Evolutionary conservation across 2,329 filamentous ascomycete genomes (phyloP).

Genomic region (Fusarium stilboides): DNA sequence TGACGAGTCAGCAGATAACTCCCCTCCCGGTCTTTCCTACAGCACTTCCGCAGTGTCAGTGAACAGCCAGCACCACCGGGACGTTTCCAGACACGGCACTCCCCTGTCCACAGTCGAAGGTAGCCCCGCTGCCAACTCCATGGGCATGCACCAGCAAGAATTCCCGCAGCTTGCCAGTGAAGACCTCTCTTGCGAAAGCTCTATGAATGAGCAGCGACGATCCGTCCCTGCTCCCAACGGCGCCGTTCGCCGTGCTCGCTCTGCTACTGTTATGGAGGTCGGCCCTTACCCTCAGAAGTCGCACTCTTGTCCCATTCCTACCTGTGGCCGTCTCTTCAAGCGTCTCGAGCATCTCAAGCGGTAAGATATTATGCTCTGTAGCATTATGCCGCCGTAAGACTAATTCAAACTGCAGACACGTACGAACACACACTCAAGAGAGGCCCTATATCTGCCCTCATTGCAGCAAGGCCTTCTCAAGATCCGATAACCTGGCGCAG

Average conservation of each 20-base stretch:
- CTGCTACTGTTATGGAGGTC: conserved; percentile 96
- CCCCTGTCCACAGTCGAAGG: conserved; percentile 88
- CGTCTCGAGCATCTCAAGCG: conserved; percentile 98
- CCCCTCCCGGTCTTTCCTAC: conserved; percentile 82
- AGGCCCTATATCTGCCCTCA: conserved; percentile 97
- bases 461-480: conserved; percentile 98
- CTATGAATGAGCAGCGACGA: conserved; percentile 68
- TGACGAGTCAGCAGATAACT: conserved; percentile 84
- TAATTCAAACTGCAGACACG: conserved; percentile 77
- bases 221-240: conserved; percentile 80
- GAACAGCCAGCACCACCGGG: conserved; percentile 78
- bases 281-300: conserved; percentile 98
- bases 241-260: conserved; percentile 89
- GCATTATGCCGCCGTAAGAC: conserved; percentile 22
- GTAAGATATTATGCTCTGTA: conserved; percentile 71
- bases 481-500: conserved; percentile 99
- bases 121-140: conserved; percentile 80
- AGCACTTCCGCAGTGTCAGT: conserved; percentile 78
- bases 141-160: conserved; percentile 81
- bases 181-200: conserved; percentile 70
- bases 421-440: conserved; percentile 99
- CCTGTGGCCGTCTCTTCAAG: conserved; percentile 98
- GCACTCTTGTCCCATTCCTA: conserved; percentile 98
- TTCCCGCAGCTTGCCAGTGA: conserved; percentile 75
- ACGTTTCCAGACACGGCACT: conserved; percentile 92